phyloP scores from a whole-genome alignment of 202 grass and related monocot genomes.

The Brachypodium distachyon region DNA sequence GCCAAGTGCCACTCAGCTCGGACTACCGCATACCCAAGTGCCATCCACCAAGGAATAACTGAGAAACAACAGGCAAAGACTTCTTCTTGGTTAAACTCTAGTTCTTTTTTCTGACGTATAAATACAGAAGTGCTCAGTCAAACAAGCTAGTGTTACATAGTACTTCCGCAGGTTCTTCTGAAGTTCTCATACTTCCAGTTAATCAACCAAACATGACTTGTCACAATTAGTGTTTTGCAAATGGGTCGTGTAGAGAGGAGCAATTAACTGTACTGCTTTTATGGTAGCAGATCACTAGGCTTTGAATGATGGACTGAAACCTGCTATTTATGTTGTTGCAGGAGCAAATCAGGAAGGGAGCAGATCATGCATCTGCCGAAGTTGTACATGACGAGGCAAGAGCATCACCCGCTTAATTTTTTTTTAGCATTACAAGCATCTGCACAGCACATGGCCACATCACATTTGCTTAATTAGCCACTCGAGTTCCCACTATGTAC shows the following conservation, averaged over 20 bases:
- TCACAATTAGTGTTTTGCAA: background rate
- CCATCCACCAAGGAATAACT: conserved; percentile 66
- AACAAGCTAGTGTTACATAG: background rate
- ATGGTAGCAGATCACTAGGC: background rate
- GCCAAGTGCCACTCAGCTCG: conserved; percentile 40
- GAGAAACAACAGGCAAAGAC: conserved; percentile 30
- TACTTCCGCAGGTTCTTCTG: background rate
- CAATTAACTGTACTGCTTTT: background rate
- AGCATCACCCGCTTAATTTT: background rate
- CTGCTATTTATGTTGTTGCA: background rate
- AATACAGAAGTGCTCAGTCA: background rate
- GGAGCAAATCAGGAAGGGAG: conserved; percentile 9
- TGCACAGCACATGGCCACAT: background rate
- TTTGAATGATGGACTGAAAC: conserved; percentile 3
- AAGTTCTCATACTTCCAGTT: background rate
- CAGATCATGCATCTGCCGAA: background rate
- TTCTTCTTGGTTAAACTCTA: background rate
- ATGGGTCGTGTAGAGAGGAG: background rate
- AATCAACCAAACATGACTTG: background rate
- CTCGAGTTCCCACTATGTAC: background rate
- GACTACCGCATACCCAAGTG: conserved; percentile 54
- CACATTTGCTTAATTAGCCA: background rate
- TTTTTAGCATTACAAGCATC: background rate
- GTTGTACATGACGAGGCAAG: conserved; percentile 29
- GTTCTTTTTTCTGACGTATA: background rate